These are phyloP conservation scores for Yamadazyma diddensiae DNA, from an alignment of 1,139 yeast species.

Conservation along the genomic window DNA sequence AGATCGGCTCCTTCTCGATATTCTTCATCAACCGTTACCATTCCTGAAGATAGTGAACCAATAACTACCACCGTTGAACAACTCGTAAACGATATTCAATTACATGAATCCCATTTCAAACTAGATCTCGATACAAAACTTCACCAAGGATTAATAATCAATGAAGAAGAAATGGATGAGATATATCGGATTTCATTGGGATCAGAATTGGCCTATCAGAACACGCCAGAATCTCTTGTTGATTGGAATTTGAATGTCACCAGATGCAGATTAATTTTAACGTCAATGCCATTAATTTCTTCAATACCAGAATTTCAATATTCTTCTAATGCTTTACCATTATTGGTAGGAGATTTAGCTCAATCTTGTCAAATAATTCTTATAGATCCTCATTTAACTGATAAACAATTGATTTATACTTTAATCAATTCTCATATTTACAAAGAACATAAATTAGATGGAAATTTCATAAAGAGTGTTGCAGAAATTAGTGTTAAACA, in stretches of 20 bases:
- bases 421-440: constrained; percentile 43
- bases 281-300: constrained; percentile 38
- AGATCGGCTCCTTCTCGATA: constrained; percentile 45
- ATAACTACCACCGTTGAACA: constrained; percentile 44
- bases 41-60: constrained; percentile 48
- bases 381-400: constrained; percentile 42
- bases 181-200: constrained; percentile 41
- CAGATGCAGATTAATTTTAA: constrained; percentile 40
- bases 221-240: constrained; percentile 38
- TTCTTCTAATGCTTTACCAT: constrained; percentile 34
- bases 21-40: constrained; percentile 43
- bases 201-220: constrained; percentile 39
- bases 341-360: constrained; percentile 45
- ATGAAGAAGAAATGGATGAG: constrained; percentile 23
- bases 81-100: constrained; percentile 40
- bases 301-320: constrained; percentile 38
- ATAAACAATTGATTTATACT: constrained; percentile 42
- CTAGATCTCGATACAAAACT: constrained; percentile 15
- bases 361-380: constrained; percentile 38
- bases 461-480: constrained; percentile 44
- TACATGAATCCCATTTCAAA: constrained; percentile 35
- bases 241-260: constrained; percentile 51
- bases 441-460: constrained; percentile 47
- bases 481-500: constrained; percentile 53
- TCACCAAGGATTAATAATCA: constrained; percentile 3